Evolutionary conservation across 208 protist genomes (phyloP).

Genomic region (Wallacemonas sp.): DNA sequence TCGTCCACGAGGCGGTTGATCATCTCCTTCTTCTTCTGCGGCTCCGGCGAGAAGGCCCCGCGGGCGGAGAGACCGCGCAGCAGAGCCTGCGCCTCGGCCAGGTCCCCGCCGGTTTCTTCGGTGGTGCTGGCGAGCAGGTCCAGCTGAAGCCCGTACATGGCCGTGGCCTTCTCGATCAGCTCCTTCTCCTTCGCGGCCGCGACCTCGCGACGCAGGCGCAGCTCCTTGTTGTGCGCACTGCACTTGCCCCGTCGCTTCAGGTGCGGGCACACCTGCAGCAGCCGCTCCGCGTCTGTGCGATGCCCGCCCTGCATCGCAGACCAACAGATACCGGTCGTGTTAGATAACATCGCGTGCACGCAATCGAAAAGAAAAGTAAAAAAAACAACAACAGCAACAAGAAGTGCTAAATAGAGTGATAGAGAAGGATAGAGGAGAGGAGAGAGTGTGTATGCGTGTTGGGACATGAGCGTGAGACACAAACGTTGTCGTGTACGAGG

Average conservation of each 20-base stretch:
- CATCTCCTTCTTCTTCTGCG: conserved; percentile 25
- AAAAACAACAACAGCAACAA: conserved; percentile 1
- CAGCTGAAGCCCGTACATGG: conserved; percentile 57
- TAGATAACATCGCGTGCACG: conserved; percentile 57
- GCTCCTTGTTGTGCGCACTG: conserved; percentile 40
- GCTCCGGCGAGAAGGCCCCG: conserved; percentile 25
- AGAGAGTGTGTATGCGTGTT: neutral
- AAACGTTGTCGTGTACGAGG: no score
- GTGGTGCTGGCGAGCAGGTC: conserved; percentile 41
- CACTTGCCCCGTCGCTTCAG: conserved; percentile 44
- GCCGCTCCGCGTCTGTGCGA: conserved; percentile 35
- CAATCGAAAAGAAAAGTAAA: conserved; percentile 3
- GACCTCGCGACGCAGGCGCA: conserved; percentile 36
- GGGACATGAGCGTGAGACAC: no score
- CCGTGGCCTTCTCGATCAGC: conserved; percentile 57
- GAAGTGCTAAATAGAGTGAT: no score
- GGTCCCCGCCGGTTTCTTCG: conserved; percentile 17
- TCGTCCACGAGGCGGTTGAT: conserved; percentile 50
- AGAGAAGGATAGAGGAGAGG: neutral
- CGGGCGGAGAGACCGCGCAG: conserved; percentile 4
- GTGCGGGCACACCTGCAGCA: conserved; percentile 41
- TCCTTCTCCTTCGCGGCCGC: conserved; percentile 64
- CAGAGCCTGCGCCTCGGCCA: conserved; percentile 17
- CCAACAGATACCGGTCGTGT: conserved; percentile 43
- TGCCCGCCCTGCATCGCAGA: conserved; percentile 40